Percentiles rank a stretch among this genome's conserved stretches.
These are phyloP conservation scores for Exophiala xenobiotica DNA, from an alignment of 2,329 filamentous ascomycete species.

Conservation along the genomic window DNA sequence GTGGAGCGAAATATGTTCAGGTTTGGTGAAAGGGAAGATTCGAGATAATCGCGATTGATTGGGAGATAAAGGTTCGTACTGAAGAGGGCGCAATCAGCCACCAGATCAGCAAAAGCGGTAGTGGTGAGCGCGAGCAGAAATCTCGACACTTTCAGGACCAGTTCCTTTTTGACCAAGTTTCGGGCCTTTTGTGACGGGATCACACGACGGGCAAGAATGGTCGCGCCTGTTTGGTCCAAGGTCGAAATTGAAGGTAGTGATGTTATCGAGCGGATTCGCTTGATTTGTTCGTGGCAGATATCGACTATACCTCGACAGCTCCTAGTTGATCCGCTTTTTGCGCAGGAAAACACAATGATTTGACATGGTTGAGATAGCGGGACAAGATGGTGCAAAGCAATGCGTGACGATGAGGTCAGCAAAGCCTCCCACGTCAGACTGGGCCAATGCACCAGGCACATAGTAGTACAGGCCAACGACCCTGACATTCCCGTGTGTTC, in stretches of 20 bases:
- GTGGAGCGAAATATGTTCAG: neutral
- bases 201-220: neutral
- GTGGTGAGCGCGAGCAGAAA: neutral
- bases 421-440: conserved; percentile 19
- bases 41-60: neutral
- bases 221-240: neutral
- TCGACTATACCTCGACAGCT: conserved; percentile 5
- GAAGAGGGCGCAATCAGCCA: no score
- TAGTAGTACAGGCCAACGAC: no score
- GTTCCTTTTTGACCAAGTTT: neutral
- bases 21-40: neutral
- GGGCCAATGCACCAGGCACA: neutral
- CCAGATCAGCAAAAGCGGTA: neutral
- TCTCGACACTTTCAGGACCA: neutral
- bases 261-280: neutral
- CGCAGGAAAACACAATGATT: conserved; percentile 9
- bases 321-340: conserved; percentile 20
- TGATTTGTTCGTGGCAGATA: conserved; percentile 5
- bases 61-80: conserved; percentile 1
- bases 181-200: neutral
- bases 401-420: conserved; percentile 24
- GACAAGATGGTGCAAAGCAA: neutral
- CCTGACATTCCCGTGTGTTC: no score
- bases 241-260: neutral
- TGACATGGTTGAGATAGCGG: neutral